Conservation (phyloP, 192 early-diverging fungal species). For the Backusella tuberculispora region DNA sequence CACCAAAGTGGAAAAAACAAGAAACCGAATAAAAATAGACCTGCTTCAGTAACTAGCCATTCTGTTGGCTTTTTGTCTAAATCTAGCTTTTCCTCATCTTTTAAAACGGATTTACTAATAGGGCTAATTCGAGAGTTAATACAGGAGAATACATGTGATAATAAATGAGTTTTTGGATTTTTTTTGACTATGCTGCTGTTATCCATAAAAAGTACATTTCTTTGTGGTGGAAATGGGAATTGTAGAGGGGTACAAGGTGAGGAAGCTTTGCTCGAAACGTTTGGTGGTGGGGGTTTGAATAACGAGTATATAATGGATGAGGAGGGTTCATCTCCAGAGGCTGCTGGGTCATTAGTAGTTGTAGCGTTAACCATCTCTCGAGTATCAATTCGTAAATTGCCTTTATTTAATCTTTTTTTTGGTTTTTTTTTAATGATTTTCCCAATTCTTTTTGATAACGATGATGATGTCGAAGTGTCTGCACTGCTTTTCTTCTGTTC, state of each 20-base stretch:
- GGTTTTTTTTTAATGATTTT: conserved; percentile 12
- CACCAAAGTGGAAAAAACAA: conserved; percentile 15
- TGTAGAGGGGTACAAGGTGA: conserved; percentile 7
- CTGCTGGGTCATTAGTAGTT: neutral
- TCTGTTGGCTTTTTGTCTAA: neutral
- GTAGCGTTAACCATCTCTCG: neutral
- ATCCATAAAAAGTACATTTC: neutral
- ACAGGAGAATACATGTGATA: neutral
- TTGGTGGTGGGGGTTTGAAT: conserved; percentile 8
- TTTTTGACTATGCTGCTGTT: neutral
- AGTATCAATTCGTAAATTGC: conserved; percentile 7
- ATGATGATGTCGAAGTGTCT: conserved; percentile 5
- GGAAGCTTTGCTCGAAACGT: neutral
- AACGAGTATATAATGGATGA: conserved; percentile 1
- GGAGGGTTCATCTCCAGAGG: neutral
- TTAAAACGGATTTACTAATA: neutral
- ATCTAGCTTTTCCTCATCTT: conserved; percentile 1
- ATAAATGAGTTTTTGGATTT: neutral
- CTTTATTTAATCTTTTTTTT: neutral
- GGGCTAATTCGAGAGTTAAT: conserved; percentile 2
- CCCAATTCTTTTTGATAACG: neutral
- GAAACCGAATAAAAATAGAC: conserved; percentile 7
- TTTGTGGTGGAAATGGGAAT: neutral
- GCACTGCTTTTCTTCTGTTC: neutral
- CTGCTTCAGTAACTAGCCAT: conserved; percentile 3